Conservation (phyloP, 202 grass and related monocot genomes). For the Schoenoplectus triqueter region DNA sequence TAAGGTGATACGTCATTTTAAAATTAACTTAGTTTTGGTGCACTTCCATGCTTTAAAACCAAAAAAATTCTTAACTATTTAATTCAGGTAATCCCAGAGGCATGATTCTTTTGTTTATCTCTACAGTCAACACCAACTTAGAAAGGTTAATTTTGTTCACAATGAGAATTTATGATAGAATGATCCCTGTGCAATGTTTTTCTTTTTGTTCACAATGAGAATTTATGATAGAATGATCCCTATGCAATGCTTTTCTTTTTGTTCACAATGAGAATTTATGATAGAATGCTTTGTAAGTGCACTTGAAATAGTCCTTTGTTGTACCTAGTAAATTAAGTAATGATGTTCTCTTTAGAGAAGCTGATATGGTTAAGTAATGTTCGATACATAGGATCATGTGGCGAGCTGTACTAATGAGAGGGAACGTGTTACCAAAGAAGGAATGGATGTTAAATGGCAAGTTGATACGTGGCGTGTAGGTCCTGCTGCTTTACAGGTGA, state of each 20-base stretch:
- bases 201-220: neutral
- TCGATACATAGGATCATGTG: conserved; percentile 76
- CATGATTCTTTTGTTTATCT: neutral
- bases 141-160: neutral
- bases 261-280: no score
- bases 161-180: neutral
- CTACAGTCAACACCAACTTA: neutral
- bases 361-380: conserved; percentile 10
- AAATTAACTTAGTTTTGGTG: neutral
- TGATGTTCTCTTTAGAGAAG: conserved; percentile 2
- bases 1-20: conserved; percentile 54
- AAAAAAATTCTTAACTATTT: neutral
- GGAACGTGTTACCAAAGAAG: conserved; percentile 68
- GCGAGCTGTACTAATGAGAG: conserved; percentile 83
- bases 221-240: no score
- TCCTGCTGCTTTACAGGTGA: conserved; percentile 92
- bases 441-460: conserved; percentile 94
- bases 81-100: no score
- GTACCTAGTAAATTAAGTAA: neutral
- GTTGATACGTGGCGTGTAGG: conserved; percentile 95
- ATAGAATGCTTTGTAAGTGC: neutral
- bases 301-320: neutral
- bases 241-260: no score
- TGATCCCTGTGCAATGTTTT: neutral
- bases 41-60: neutral